Conservation (phyloP, 169 alveolate species). For the Hepatocystis sp. region DNA sequence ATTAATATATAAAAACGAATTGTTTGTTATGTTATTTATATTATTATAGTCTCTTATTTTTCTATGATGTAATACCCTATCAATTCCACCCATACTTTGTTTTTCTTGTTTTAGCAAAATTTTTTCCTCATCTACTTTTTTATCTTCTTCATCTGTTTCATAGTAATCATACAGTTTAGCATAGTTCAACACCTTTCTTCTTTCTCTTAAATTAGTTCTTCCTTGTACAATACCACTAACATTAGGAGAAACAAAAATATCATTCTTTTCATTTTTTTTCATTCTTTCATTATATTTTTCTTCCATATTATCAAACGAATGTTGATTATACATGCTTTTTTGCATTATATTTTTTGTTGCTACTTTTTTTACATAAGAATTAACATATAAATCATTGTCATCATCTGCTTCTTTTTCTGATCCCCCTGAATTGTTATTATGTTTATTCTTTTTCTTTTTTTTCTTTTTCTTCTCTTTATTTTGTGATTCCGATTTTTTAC, state of each 20-base stretch:
- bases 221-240: constrained; percentile 55
- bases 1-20: constrained; percentile 54
- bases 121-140: constrained; percentile 73
- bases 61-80: constrained; percentile 84
- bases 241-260: constrained; percentile 58
- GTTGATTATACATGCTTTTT: constrained; percentile 12
- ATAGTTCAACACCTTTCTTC: constrained; percentile 45
- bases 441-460: constrained; percentile 9
- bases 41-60: constrained; percentile 47
- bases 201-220: constrained; percentile 63
- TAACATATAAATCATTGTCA: constrained; percentile 48
- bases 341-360: constrained; percentile 15
- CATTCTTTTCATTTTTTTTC: constrained; percentile 34
- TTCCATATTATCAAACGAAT: constrained; percentile 33
- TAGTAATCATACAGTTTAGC: constrained; percentile 57
- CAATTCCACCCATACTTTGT: constrained; percentile 85
- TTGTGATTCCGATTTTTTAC: constrained; percentile 3
- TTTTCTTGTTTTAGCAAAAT: constrained; percentile 68
- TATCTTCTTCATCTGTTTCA: constrained; percentile 75
- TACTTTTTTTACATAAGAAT: constrained; percentile 47
- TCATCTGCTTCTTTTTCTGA: constrained; percentile 31
- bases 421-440: background rate
- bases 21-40: constrained; percentile 38
- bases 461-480: constrained; percentile 24
- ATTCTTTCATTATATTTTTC: constrained; percentile 48